phyloP scores from a whole-genome alignment of 305 asterid species.

The Solanum hybrid region DNA sequence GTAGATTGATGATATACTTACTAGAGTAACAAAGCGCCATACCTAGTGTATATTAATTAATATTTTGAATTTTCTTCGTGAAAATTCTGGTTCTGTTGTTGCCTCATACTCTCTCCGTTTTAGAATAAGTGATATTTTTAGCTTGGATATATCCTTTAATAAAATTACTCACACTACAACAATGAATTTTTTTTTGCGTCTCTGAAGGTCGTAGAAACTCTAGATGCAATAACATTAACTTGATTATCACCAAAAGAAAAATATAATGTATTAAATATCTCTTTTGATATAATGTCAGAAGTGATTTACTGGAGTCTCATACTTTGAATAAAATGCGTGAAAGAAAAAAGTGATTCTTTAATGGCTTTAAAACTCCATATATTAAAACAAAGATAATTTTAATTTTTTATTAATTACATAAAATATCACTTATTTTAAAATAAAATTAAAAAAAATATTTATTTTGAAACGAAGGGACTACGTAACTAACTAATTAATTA shows the following conservation, averaged over 20 bases:
- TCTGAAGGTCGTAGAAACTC: fast-evolving
- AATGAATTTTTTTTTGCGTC: too few species aligned
- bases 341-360: neutral
- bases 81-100: too few species aligned
- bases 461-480: neutral
- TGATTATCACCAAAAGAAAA: neutral
- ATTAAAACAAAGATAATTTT: neutral
- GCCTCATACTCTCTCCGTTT: neutral
- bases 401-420: neutral
- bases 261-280: too few species aligned
- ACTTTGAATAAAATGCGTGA: neutral
- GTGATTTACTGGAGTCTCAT: too few species aligned
- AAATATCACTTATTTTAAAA: neutral
- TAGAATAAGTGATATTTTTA: neutral
- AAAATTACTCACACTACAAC: neutral
- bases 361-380: neutral
- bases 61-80: too few species aligned
- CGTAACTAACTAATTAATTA: neutral
- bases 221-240: too few species aligned
- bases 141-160: neutral
- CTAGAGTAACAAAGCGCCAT: neutral
- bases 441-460: too few species aligned
- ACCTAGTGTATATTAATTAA: neutral
- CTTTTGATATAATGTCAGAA: too few species aligned
- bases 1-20: neutral